Conservation (phyloP, 1,139 yeast genomes). For the Nakaseomyces kungkrabaensis region DNA sequence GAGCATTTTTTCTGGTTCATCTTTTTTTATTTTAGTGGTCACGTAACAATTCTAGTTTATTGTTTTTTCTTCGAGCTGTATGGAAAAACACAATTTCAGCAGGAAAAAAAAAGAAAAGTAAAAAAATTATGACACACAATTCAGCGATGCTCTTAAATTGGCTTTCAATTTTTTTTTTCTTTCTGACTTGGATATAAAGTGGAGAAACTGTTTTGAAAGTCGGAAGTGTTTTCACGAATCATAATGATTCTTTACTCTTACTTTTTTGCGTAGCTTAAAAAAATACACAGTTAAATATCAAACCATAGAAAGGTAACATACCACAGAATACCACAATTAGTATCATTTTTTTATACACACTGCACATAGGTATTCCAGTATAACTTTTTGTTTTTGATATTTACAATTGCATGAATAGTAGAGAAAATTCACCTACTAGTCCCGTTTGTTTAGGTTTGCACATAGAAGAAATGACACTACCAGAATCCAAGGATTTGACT, state of each 20-base stretch:
- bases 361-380: neutral
- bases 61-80: neutral
- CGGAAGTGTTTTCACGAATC: no score
- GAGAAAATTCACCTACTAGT: neutral
- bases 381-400: neutral
- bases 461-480: constrained; percentile 20
- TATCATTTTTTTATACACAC: neutral
- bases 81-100: neutral
- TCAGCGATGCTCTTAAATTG: neutral
- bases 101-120: neutral
- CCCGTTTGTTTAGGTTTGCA: constrained; percentile 1
- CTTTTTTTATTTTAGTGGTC: neutral
- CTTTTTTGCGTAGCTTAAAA: no score
- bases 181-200: no score
- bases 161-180: neutral
- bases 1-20: neutral
- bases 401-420: neutral
- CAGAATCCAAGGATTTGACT: constrained; percentile 55
- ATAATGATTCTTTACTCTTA: no score
- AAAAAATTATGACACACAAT: neutral
- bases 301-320: no score
- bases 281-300: no score
- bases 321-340: neutral
- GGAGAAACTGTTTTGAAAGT: no score
- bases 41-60: no score